Percentiles rank a stretch among this genome's conserved stretches.
These are phyloP conservation scores for Pyrus hybrid DNA, from an alignment of 331 rosid genomes.

Conservation along the genomic window DNA sequence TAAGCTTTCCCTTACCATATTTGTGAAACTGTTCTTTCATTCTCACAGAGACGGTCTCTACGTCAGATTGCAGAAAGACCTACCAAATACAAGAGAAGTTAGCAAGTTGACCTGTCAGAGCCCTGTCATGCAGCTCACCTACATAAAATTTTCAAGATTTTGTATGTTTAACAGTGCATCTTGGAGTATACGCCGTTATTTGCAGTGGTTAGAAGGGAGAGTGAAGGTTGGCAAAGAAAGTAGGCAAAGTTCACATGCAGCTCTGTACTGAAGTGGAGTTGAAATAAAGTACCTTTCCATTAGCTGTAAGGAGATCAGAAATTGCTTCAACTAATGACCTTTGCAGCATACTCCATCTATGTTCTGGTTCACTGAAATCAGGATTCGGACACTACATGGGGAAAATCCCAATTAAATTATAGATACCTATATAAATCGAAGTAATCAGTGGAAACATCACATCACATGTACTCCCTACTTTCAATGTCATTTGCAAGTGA, in stretches of 20 bases:
- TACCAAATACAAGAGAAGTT: conserved; percentile 14
- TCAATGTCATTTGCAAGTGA: neutral
- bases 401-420: neutral
- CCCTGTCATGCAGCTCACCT: neutral
- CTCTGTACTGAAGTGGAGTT: neutral
- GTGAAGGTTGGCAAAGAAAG: no score
- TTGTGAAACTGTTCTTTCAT: conserved; percentile 64
- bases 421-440: neutral
- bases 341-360: conserved; percentile 94
- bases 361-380: conserved; percentile 72
- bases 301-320: conserved; percentile 46
- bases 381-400: conserved; percentile 79
- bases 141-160: no score
- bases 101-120: neutral
- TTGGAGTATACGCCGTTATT: no score
- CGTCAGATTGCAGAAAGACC: conserved; percentile 90
- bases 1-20: conserved; percentile 63
- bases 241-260: neutral
- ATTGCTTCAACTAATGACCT: conserved; percentile 72
- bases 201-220: no score
- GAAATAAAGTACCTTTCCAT: conserved; percentile 55
- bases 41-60: conserved; percentile 59
- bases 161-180: no score
- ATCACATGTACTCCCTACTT: neutral
- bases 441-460: neutral